Percentiles rank a stretch among this genome's conserved stretches.
phyloP scores from a whole-genome alignment of 2,329 filamentous ascomycete species.

The Fusarium marasasianum region DNA sequence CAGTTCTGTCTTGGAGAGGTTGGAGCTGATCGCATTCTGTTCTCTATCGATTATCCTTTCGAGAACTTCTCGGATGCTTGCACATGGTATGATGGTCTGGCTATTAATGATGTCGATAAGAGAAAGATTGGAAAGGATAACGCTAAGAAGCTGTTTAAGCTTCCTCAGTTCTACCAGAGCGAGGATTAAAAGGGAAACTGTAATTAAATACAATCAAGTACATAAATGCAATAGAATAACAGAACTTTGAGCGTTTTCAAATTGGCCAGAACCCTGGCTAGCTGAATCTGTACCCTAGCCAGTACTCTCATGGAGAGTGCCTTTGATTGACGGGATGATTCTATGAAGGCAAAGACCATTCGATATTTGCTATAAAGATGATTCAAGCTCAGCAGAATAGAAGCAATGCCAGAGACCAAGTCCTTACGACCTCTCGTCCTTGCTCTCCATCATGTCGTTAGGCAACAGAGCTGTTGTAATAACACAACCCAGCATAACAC shows the following conservation, averaged over 20 bases:
- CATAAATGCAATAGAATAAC: background rate
- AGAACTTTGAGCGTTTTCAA: background rate
- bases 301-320: background rate
- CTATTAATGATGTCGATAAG: conserved; percentile 48
- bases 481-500: conserved; percentile 62
- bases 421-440: conserved; percentile 40
- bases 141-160: conserved; percentile 53
- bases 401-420: background rate
- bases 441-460: conserved; percentile 48
- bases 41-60: conserved; percentile 63
- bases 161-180: conserved; percentile 39
- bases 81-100: conserved; percentile 52
- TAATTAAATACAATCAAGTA: background rate
- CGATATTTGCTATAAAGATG: background rate
- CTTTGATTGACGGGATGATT: background rate
- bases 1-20: conserved; percentile 60
- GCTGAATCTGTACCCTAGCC: background rate
- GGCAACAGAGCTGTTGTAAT: conserved; percentile 61
- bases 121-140: conserved; percentile 56
- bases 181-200: conserved; percentile 9
- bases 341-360: too few relatives aligned
- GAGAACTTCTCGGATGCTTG: conserved; percentile 56
- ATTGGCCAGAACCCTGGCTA: background rate
- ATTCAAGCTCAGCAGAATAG: background rate
- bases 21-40: conserved; percentile 60